A percentile compares a stretch with the other conserved stretches of the same genome.
Conservation (phyloP, 441 rosid genomes). For the Gossypium aridum region DNA sequence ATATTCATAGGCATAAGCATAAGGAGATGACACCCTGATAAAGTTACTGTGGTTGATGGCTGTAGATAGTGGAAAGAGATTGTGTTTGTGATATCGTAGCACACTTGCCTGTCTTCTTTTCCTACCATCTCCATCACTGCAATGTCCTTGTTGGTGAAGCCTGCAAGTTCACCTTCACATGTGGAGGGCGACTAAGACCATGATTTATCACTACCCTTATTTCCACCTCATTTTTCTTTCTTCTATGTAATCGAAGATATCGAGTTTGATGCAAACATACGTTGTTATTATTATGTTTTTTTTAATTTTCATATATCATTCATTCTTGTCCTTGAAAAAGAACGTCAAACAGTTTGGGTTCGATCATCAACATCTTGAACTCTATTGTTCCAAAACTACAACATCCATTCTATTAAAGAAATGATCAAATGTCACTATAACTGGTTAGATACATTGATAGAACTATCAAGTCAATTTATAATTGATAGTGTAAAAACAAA, state of each 20-base stretch:
- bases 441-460: too few species aligned
- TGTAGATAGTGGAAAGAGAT: background rate
- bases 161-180: background rate
- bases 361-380: too few species aligned
- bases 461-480: too few species aligned
- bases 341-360: too few species aligned
- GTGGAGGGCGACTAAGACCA: background rate
- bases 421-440: too few species aligned
- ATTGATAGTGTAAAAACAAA: too few species aligned
- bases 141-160: background rate
- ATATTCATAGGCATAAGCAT: background rate
- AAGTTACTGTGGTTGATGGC: constrained; percentile 3
- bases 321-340: too few species aligned
- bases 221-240: background rate
- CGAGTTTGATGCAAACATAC: background rate
- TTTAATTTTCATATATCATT: background rate
- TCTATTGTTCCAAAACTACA: too few species aligned
- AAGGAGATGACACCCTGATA: background rate
- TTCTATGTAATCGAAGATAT: background rate
- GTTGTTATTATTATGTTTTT: background rate
- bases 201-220: background rate
- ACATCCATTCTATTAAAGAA: too few species aligned
- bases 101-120: constrained; percentile 10
- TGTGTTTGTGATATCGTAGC: constrained; percentile 10
- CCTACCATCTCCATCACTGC: constrained; percentile 8